Evolutionary conservation across 2,329 filamentous ascomycete species (phyloP).

Genomic region (Metarhizium guizhouense): DNA sequence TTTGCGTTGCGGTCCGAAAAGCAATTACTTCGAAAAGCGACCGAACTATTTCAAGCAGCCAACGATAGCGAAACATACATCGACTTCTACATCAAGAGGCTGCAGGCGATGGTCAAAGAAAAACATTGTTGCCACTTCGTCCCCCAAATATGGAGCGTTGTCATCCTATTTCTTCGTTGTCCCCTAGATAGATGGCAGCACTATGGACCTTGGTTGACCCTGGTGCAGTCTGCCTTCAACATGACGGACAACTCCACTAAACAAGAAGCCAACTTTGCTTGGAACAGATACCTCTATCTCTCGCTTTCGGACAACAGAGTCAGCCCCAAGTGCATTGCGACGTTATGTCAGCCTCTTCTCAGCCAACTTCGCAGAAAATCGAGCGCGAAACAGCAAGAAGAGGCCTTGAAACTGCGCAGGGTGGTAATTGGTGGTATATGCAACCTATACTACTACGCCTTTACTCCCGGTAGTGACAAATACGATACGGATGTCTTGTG

Average conservation of each 20-base stretch:
- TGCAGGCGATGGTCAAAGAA: conserved; percentile 60
- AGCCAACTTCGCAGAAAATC: conserved; percentile 60
- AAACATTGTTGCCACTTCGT: conserved; percentile 48
- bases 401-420: conserved; percentile 38
- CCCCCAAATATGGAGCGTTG: conserved; percentile 81
- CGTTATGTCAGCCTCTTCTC: conserved; percentile 57
- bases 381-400: conserved; percentile 45
- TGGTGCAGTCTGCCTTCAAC: conserved; percentile 81
- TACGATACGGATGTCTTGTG: conserved; percentile 68
- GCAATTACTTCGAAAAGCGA: conserved; percentile 55
- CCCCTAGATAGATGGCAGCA: conserved; percentile 62
- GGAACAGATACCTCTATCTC: conserved; percentile 75
- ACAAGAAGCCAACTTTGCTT: conserved; percentile 71
- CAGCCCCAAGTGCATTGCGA: conserved; percentile 22
- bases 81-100: conserved; percentile 56
- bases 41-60: conserved; percentile 49
- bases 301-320: conserved; percentile 57
- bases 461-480: conserved; percentile 59
- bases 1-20: conserved; percentile 61
- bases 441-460: conserved; percentile 73
- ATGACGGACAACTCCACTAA: conserved; percentile 62
- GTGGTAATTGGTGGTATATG: conserved; percentile 61
- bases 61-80: conserved; percentile 53
- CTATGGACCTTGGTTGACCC: conserved; percentile 63
- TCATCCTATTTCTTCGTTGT: conserved; percentile 68